Percentiles rank a stretch among this genome's conserved stretches.
Conservation (phyloP, 257 asterid species). For the Lavandula angustifolia region DNA sequence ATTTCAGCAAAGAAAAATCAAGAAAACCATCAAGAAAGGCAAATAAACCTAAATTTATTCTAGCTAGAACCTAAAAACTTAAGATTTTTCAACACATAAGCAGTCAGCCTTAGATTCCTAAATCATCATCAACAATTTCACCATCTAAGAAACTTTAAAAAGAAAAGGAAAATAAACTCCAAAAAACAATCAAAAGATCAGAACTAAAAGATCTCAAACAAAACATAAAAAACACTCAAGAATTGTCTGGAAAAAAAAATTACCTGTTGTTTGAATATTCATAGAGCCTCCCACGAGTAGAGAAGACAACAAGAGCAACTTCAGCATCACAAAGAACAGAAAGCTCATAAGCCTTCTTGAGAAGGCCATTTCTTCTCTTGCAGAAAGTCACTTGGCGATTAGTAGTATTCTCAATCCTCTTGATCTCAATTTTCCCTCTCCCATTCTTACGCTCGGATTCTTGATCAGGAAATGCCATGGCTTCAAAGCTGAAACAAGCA, state of each 20-base stretch:
- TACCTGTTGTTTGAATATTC: conserved; percentile 90
- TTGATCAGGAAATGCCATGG: conserved; percentile 62
- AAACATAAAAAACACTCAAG: neutral
- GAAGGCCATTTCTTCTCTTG: conserved; percentile 79
- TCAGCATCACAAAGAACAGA: conserved; percentile 94
- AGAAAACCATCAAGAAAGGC: conserved; percentile 32
- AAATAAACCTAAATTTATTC: conserved; percentile 32
- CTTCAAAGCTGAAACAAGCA: conserved; percentile 51
- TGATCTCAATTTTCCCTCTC: conserved; percentile 83
- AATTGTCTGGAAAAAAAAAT: neutral
- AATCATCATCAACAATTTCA: too few species aligned
- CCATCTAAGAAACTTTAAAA: neutral
- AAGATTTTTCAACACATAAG: too few species aligned
- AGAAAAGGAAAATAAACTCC: too few species aligned
- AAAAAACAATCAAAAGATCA: neutral
- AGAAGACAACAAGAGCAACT: conserved; percentile 81
- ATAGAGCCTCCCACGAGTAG: conserved; percentile 87
- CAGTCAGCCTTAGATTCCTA: too few species aligned
- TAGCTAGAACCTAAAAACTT: too few species aligned
- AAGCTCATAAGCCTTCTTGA: conserved; percentile 90
- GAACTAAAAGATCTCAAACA: neutral
- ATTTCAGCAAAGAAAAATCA: conserved; percentile 33
- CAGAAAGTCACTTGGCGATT: conserved; percentile 95
- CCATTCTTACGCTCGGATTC: conserved; percentile 63
- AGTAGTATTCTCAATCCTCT: conserved; percentile 84